Evolutionary conservation across 345 rosid genomes (phyloP).

Genomic region (Syzygium oleosum): DNA sequence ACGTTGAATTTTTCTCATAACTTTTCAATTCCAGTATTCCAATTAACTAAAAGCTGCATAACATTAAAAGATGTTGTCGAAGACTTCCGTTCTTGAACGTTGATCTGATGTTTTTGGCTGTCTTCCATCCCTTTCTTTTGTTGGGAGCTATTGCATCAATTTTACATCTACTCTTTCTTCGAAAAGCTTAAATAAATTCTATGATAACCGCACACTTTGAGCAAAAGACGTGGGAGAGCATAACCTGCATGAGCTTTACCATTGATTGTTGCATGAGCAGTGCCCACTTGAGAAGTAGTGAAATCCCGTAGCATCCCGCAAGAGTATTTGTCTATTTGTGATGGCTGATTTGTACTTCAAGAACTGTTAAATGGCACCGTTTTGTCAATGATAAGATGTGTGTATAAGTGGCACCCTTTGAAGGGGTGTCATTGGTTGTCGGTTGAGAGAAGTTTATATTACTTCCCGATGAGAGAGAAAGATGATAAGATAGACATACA

Average conservation of each 20-base stretch:
- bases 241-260: constrained; percentile 16
- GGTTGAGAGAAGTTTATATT: no score
- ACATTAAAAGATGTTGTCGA: background rate
- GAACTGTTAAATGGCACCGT: constrained; percentile 49
- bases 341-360: constrained; percentile 44
- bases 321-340: constrained; percentile 46
- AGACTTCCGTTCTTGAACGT: background rate
- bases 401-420: no score
- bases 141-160: background rate
- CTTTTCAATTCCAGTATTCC: background rate
- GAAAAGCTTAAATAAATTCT: background rate
- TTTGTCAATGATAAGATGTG: no score
- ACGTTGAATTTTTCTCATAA: background rate
- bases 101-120: background rate
- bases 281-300: constrained; percentile 61
- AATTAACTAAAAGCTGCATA: background rate
- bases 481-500: no score
- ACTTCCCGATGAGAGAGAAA: no score
- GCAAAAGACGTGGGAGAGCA: background rate
- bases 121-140: background rate
- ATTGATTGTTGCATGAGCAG: constrained; percentile 65
- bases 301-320: constrained; percentile 81
- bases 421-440: no score
- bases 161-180: background rate
- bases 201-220: background rate